A percentile compares a stretch with the other conserved stretches of the same genome.
phyloP scores from a whole-genome alignment of 805 yeast genomes.

The Hanseniaspora occidentalis region DNA sequence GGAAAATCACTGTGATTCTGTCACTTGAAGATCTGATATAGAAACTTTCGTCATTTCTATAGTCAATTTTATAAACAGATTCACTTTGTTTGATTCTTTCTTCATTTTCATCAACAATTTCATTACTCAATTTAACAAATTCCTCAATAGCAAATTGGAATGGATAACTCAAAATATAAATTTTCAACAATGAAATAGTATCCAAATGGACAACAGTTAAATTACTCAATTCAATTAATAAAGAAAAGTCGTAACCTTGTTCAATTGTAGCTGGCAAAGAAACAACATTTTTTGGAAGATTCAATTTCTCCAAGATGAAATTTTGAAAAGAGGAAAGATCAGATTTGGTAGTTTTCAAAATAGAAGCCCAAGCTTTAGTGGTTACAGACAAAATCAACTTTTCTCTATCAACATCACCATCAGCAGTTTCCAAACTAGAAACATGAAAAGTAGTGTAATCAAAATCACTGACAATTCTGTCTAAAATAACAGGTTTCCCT shows the following conservation, averaged over 20 bases:
- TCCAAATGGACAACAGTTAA: slow-evolving; percentile 37
- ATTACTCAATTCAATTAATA: slow-evolving; percentile 48
- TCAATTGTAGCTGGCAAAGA: slow-evolving; percentile 29
- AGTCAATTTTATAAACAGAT: slow-evolving; percentile 38
- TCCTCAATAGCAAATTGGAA: slow-evolving; percentile 75
- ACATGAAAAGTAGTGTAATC: slow-evolving; percentile 92
- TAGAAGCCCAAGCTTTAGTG: slow-evolving; percentile 23
- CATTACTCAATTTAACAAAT: slow-evolving; percentile 51
- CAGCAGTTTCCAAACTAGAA: slow-evolving; percentile 56
- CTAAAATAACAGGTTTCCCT: slow-evolving; percentile 33
- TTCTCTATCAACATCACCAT: slow-evolving; percentile 29
- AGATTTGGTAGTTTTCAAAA: slow-evolving; percentile 5
- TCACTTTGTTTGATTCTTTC: slow-evolving; percentile 14
- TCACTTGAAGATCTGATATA: slow-evolving; percentile 87
- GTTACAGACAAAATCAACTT: slow-evolving; percentile 18
- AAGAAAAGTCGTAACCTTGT: slow-evolving; percentile 69
- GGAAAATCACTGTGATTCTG: slow-evolving; percentile 91
- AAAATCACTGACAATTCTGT: slow-evolving; percentile 85
- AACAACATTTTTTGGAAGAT: slow-evolving; percentile 14
- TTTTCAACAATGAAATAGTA: slow-evolving; percentile 58
- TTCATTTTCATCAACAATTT: slow-evolving; percentile 12
- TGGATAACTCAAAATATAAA: slow-evolving; percentile 86
- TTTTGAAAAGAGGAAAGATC: slow-evolving; percentile 13
- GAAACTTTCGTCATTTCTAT: slow-evolving; percentile 88
- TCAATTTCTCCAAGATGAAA: slow-evolving; percentile 15